Conservation (phyloP, 805 yeast species). For the Kodamaea kaohsiungensis region DNA sequence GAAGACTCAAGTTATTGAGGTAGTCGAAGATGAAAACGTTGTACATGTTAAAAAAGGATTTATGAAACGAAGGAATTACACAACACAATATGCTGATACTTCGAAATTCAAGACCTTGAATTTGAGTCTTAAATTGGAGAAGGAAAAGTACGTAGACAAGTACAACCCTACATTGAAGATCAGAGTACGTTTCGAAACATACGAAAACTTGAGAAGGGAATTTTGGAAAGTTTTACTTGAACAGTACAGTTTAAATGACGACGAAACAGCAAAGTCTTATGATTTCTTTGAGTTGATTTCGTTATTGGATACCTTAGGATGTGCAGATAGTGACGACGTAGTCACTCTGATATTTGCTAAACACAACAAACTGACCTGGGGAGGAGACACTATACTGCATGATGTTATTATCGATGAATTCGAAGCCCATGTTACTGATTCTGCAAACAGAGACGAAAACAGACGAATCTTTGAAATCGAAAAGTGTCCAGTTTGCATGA, state of each 20-base stretch:
- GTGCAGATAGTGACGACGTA: slow-evolving; percentile 51
- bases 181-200: slow-evolving; percentile 66
- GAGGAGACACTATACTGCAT: slow-evolving; percentile 49
- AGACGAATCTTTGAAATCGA: slow-evolving; percentile 57
- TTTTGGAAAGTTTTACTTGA: slow-evolving; percentile 69
- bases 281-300: slow-evolving; percentile 63
- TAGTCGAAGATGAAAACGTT: slow-evolving; percentile 31
- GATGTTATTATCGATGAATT: slow-evolving; percentile 49
- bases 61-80: slow-evolving; percentile 29
- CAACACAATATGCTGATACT: slow-evolving; percentile 35
- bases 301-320: slow-evolving; percentile 66
- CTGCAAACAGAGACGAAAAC: slow-evolving; percentile 14
- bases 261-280: slow-evolving; percentile 33
- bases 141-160: slow-evolving; percentile 33
- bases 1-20: slow-evolving; percentile 11
- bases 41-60: slow-evolving; percentile 30
- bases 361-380: slow-evolving; percentile 49
- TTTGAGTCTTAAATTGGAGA: slow-evolving; percentile 32
- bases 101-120: slow-evolving; percentile 45
- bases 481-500: slow-evolving; percentile 79
- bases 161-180: slow-evolving; percentile 58
- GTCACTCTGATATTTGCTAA: slow-evolving; percentile 53
- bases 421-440: slow-evolving; percentile 37
- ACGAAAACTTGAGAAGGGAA: slow-evolving; percentile 59
- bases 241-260: slow-evolving; percentile 48